Percentiles rank a stretch among this genome's conserved stretches.
These are phyloP conservation scores for Scutellaria minor DNA, from an alignment of 257 asterid genomes.

Conservation along the genomic window DNA sequence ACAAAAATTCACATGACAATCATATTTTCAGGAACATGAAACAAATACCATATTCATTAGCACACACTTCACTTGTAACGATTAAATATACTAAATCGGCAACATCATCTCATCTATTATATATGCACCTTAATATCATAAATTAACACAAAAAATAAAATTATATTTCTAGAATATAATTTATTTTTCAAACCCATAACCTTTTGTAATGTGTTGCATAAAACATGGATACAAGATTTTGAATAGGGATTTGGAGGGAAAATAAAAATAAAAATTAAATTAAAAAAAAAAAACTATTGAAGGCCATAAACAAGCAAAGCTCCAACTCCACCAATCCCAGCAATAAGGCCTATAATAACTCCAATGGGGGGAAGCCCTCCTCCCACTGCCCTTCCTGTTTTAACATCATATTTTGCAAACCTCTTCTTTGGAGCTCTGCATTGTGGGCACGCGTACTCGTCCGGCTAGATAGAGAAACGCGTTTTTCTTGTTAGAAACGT, in stretches of 20 bases:
- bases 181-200: no score
- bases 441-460: conserved; percentile 85
- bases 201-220: not conserved
- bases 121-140: no score
- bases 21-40: no score
- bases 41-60: no score
- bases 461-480: conserved; percentile 56
- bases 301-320: conserved; percentile 89
- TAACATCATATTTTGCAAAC: conserved; percentile 83
- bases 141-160: no score
- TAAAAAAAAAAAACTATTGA: conserved; percentile 44
- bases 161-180: no score
- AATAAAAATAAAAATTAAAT: not conserved
- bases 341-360: conserved; percentile 79
- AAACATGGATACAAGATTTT: not conserved
- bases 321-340: conserved; percentile 87
- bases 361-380: conserved; percentile 94
- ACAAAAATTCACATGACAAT: no score
- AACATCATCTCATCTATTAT: no score
- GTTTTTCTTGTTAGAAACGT: not conserved
- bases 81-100: no score
- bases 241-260: not conserved
- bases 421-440: conserved; percentile 98
- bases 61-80: no score
- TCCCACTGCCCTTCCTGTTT: conserved; percentile 80